Evolutionary conservation across 2,329 filamentous ascomycete species (phyloP), one percentile per base, ranked within the genome.

Genomic region (Fusarium duplospermum): DNA sequence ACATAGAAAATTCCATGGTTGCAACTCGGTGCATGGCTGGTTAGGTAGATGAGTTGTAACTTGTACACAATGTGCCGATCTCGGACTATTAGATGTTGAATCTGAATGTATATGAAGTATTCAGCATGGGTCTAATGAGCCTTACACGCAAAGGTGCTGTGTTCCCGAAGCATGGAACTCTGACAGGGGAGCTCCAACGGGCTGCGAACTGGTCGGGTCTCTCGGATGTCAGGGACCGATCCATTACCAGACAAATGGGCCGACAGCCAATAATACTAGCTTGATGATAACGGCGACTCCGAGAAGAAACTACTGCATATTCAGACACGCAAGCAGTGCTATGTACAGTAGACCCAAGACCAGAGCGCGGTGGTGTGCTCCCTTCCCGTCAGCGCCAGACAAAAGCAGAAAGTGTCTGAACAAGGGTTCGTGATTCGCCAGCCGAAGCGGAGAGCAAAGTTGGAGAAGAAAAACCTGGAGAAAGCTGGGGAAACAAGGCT

Each of bases 391-490:
- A 56, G 31, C 52, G 4, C 20, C 31, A 36, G 14, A 57, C 10
- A 38, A 35, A 22, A 57, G 20, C 5, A 24, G 54, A 40, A 24
- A 6, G 56, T n/a, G 9, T 36, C 11, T 29, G 57, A 66, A 45
- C 27, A 62, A 57, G 59, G 63, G 42, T 38, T 69, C 45, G 45
- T 63, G 42, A 73, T 76, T 75, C 67, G 67, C 58, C 36, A 42
- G 33, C 42, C 36, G 16, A 59, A 62, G 62, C 52, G 40, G 54
- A 36, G 62, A 64, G 60, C 50, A 45, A 29, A 62, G 54, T 27
- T 60, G 36, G 45, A 59, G 52, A 62, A 77, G n/a, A 35, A 52
- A 14, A 72, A 64, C 64, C 67, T 33, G 71, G 73, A 54, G 72
- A 72, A 72, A 33, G 18, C 54, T 42, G 69, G 69, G 62, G 66